Conservation (phyloP, 2,329 filamentous ascomycete genomes). For the Keithomyces neogunnii region DNA sequence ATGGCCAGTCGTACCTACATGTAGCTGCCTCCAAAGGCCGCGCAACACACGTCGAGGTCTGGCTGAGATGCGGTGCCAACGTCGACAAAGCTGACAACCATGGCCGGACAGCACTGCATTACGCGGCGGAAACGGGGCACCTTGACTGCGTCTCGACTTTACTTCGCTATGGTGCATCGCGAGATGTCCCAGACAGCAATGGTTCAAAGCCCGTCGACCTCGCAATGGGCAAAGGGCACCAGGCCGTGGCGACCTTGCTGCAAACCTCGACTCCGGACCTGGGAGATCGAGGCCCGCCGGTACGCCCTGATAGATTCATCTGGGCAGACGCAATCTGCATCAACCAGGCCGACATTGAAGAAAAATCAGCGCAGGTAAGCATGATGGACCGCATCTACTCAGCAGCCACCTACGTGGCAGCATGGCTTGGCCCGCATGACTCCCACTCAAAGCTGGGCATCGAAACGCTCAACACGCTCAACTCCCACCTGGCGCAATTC, state of each 20-base stretch:
- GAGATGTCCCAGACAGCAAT: conserved; percentile 4
- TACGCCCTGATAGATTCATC: conserved; percentile 6
- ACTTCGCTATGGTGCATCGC: conserved; percentile 5
- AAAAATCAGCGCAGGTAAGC: conserved; percentile 18
- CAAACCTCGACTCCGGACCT: background rate
- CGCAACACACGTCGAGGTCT: conserved; percentile 3
- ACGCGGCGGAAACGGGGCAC: conserved; percentile 10
- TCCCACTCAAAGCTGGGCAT: conserved; percentile 10
- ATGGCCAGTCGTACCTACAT: conserved; percentile 10
- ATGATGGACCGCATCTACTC: conserved; percentile 22
- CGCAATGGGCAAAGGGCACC: conserved; percentile 9
- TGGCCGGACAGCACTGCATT: conserved; percentile 11
- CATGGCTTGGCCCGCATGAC: conserved; percentile 17
- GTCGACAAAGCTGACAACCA: conserved; percentile 8
- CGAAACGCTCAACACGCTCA: conserved; percentile 8
- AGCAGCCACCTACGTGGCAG: conserved; percentile 14
- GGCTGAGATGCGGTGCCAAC: conserved; percentile 9
- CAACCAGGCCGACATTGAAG: conserved; percentile 13
- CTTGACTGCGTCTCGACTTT: conserved; percentile 8
- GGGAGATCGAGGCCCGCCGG: no score
- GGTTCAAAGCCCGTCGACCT: conserved; percentile 11
- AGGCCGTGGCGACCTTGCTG: conserved; percentile 8
- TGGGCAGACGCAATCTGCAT: conserved; percentile 13
- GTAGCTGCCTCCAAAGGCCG: conserved; percentile 6
- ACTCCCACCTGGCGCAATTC: conserved; percentile 8